phyloP scores from a whole-genome alignment of 306 rosid species.

The Fagus crenata region DNA sequence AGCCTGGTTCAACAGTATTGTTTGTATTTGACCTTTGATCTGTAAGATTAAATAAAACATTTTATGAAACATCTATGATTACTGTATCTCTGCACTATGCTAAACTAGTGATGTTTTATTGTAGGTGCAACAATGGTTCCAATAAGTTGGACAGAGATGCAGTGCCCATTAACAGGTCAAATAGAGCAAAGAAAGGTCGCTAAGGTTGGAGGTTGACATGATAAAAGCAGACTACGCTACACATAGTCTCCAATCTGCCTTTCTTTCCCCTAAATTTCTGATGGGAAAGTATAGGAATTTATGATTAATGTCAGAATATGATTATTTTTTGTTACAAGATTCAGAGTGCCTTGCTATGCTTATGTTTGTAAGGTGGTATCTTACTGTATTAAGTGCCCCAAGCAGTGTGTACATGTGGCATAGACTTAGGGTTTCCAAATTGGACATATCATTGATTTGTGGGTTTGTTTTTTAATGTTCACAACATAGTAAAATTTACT shows the following conservation, averaged over 20 bases:
- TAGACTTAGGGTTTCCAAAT: neutral
- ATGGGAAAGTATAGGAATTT: neutral
- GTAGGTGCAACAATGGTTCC: conserved; percentile 83
- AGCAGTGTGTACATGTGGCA: neutral
- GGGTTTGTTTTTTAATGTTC: neutral
- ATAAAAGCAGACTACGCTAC: neutral
- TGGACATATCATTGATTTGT: neutral
- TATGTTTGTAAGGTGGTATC: neutral
- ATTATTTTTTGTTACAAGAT: neutral
- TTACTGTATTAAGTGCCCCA: neutral
- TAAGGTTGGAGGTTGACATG: conserved; percentile 59
- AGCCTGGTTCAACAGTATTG: neutral
- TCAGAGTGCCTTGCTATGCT: neutral
- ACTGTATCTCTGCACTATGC: conserved; percentile 5
- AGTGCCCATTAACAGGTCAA: conserved; percentile 81
- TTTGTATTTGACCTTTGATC: neutral
- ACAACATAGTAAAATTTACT: neutral
- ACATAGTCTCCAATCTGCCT: neutral
- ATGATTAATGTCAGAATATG: neutral
- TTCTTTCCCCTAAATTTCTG: neutral
- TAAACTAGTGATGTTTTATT: conserved; percentile 24
- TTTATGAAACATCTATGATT: conserved; percentile 3
- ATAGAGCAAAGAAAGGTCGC: conserved; percentile 90
- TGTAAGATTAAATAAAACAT: neutral
- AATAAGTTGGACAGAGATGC: conserved; percentile 93